Evolutionary conservation across 1,284 basidiomycete genomes (phyloP).

Genomic region (Leccinum pachyderme): DNA sequence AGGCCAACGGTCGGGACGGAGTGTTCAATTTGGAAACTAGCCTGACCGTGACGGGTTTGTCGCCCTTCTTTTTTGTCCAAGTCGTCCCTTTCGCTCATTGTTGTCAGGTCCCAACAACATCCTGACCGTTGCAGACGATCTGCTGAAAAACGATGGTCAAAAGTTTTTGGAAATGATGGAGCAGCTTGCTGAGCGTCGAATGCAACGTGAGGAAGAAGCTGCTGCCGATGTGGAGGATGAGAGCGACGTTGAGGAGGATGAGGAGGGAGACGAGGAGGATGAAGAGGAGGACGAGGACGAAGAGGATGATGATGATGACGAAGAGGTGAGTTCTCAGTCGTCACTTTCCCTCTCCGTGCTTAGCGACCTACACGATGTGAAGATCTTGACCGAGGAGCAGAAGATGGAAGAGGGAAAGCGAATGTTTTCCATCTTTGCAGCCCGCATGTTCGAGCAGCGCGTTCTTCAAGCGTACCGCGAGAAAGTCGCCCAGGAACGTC

Average conservation of each 20-base stretch:
- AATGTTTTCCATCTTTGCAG: conserved; percentile 99
- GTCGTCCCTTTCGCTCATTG: conserved; percentile 1
- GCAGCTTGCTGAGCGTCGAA: conserved; percentile 91
- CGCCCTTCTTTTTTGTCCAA: background rate
- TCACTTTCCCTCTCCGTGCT: conserved; percentile 10
- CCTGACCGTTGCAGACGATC: conserved; percentile 97
- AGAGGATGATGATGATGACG: conserved; percentile 49
- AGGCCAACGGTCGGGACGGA: conserved; percentile 52
- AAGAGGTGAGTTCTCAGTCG: conserved; percentile 40
- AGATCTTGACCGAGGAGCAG: conserved; percentile 84
- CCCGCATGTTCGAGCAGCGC: conserved; percentile 98
- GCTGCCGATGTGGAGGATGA: conserved; percentile 67
- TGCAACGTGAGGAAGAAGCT: conserved; percentile 91
- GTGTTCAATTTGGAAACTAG: conserved; percentile 78
- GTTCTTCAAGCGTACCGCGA: conserved; percentile 92
- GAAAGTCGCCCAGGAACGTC: conserved; percentile 88
- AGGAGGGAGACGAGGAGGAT: conserved; percentile 49
- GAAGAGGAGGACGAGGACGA: conserved; percentile 37
- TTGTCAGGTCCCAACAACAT: conserved; percentile 76
- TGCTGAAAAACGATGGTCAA: conserved; percentile 96
- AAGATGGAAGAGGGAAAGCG: conserved; percentile 98
- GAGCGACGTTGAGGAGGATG: conserved; percentile 51
- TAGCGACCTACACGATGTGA: conserved; percentile 14
- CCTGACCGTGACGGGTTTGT: conserved; percentile 81
- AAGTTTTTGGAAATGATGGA: conserved; percentile 99